Percentiles rank a stretch among this genome's conserved stretches.
Conservation (phyloP, 345 rosid genomes). For the Salix udensis region DNA sequence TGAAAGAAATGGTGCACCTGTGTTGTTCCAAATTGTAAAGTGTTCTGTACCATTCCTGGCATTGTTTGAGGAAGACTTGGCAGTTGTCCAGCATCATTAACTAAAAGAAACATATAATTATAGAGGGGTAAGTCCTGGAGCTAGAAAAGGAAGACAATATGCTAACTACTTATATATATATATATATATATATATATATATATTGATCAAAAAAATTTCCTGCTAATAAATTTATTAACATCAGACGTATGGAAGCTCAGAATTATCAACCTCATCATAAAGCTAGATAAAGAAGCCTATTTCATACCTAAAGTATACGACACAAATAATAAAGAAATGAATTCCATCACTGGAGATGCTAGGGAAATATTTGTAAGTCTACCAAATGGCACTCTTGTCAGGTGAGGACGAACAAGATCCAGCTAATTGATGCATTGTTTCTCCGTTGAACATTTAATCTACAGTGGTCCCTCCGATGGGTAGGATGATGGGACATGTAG, state of each 20-base stretch:
- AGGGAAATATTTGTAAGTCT: conserved; percentile 25
- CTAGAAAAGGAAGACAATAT: background rate
- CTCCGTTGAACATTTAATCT: conserved; percentile 24
- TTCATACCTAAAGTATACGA: background rate
- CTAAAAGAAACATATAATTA: conserved; percentile 2
- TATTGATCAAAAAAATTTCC: background rate
- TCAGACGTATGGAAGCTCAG: background rate
- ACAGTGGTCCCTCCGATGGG: conserved; percentile 22
- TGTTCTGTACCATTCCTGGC: conserved; percentile 30
- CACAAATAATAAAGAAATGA: background rate
- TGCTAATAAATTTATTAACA: background rate
- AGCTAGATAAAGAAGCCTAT: conserved; percentile 6
- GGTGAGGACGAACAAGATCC: conserved; percentile 27
- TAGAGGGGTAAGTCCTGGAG: background rate
- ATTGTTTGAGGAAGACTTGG: conserved; percentile 20
- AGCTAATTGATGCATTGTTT: conserved; percentile 18
- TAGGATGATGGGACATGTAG: conserved; percentile 25
- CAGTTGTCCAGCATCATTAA: conserved; percentile 27
- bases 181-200: background rate
- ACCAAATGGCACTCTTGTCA: conserved; percentile 26
- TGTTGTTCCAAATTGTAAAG: conserved; percentile 31
- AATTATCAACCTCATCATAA: conserved; percentile 5
- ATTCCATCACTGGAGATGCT: conserved; percentile 1
- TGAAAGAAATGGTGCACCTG: conserved; percentile 26
- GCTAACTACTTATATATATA: background rate